Evolutionary conservation across 345 rosid species (phyloP).

Genomic region (Eucalyptus coolabah): DNA sequence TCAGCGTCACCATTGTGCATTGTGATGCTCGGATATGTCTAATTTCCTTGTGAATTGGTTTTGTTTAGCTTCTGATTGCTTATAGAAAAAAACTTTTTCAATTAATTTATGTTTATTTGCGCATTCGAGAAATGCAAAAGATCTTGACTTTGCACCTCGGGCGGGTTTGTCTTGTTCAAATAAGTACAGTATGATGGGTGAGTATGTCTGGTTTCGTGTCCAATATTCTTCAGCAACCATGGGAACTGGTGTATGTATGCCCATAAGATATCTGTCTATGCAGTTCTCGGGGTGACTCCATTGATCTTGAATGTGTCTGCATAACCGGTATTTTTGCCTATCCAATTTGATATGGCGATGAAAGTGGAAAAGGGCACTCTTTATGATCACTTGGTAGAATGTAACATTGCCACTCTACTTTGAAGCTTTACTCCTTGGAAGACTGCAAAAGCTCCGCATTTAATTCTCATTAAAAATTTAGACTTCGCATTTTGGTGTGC

Average conservation of each 20-base stretch:
- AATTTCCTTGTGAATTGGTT: neutral
- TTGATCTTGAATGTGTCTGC: neutral
- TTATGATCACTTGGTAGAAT: neutral
- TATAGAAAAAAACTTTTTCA: neutral
- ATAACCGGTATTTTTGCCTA: neutral
- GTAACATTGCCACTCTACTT: neutral
- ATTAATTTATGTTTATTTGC: neutral
- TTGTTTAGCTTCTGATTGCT: neutral
- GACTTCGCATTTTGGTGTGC: neutral
- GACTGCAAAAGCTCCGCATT: neutral
- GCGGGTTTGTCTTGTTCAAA: neutral
- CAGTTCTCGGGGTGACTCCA: neutral
- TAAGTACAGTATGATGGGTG: neutral
- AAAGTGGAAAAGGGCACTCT: neutral
- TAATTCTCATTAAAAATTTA: neutral
- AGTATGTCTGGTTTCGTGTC: neutral
- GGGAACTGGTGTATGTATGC: neutral
- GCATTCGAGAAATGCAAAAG: neutral
- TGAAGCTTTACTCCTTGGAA: neutral
- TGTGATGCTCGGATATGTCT: neutral
- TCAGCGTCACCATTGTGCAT: neutral
- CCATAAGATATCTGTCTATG: neutral
- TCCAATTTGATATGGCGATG: neutral
- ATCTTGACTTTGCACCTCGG: neutral
- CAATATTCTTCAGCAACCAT: neutral